Conservation (phyloP, 2,329 filamentous ascomycete species). For the Lasiodiplodia sp. region DNA sequence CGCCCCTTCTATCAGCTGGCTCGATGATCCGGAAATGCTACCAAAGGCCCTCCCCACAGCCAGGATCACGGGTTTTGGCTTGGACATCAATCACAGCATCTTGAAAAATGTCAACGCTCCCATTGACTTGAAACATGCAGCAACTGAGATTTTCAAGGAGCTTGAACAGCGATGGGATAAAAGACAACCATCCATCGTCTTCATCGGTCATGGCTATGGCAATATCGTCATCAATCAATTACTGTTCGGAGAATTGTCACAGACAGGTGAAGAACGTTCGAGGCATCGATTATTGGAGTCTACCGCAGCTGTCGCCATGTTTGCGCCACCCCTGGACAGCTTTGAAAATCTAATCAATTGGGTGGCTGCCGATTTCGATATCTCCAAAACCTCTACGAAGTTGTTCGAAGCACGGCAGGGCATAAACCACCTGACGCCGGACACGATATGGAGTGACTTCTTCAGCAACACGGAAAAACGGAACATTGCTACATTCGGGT, state of each 20-base stretch:
- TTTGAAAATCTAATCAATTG: slow-evolving; percentile 2
- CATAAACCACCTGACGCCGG: neutral
- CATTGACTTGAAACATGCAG: slow-evolving; percentile 5
- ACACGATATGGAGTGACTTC: neutral
- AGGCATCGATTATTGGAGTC: neutral
- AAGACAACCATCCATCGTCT: slow-evolving; percentile 1
- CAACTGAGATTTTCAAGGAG: neutral
- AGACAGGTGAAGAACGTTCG: neutral
- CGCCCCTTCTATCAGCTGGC: neutral
- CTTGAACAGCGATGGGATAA: neutral
- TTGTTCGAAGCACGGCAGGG: slow-evolving; percentile 8
- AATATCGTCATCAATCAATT: slow-evolving; percentile 13
- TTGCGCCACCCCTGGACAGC: neutral
- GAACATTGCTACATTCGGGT: neutral
- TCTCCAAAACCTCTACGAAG: neutral
- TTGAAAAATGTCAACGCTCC: neutral
- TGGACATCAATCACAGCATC: neutral
- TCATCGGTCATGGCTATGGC: slow-evolving; percentile 24
- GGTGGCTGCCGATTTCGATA: neutral
- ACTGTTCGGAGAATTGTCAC: neutral
- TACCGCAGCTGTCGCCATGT: slow-evolving; percentile 2
- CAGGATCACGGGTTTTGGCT: neutral
- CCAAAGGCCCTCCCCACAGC: slow-evolving; percentile 13
- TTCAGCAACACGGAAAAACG: neutral
- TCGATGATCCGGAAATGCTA: slow-evolving; percentile 10